Evolutionary conservation across 352 stramenopile species (phyloP).

Genomic region (Phytophthora aleatoria): DNA sequence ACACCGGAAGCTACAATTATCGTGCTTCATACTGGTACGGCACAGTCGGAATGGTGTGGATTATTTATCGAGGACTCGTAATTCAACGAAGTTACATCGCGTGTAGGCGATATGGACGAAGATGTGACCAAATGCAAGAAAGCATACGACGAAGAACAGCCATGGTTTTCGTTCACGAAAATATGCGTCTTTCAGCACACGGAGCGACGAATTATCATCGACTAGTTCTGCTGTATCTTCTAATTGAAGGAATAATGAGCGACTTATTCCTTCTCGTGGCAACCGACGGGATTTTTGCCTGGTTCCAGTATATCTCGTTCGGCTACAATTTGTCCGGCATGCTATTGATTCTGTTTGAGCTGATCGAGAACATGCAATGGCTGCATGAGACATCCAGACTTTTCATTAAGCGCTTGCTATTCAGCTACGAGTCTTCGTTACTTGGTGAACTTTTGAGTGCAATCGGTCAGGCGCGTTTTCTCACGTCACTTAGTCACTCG

Average conservation of each 20-base stretch:
- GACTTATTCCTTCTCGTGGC: constrained; percentile 33
- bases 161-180: constrained; percentile 23
- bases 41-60: constrained; percentile 3
- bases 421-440: constrained; percentile 34
- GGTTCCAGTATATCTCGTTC: constrained; percentile 32
- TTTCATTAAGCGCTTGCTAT: constrained; percentile 26
- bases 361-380: too few relatives aligned
- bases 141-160: constrained; percentile 4
- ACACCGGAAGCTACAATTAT: constrained; percentile 4
- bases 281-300: constrained; percentile 23
- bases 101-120: constrained; percentile 14
- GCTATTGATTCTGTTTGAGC: too few relatives aligned
- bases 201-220: constrained; percentile 19
- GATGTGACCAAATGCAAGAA: constrained; percentile 17
- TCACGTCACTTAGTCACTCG: constrained; percentile 13
- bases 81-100: constrained; percentile 16
- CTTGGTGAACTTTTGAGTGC: constrained; percentile 29
- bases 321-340: constrained; percentile 32
- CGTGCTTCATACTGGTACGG: too few relatives aligned
- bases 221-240: constrained; percentile 20
- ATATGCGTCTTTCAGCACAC: constrained; percentile 14
- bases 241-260: constrained; percentile 32
- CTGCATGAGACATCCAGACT: not conserved
- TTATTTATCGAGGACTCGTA: constrained; percentile 16
- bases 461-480: constrained; percentile 11